Percentiles rank a stretch among this genome's conserved stretches.
These are phyloP conservation scores for Vitis hybrid DNA, from an alignment of 177 flowering plant genomes.

Conservation along the genomic window DNA sequence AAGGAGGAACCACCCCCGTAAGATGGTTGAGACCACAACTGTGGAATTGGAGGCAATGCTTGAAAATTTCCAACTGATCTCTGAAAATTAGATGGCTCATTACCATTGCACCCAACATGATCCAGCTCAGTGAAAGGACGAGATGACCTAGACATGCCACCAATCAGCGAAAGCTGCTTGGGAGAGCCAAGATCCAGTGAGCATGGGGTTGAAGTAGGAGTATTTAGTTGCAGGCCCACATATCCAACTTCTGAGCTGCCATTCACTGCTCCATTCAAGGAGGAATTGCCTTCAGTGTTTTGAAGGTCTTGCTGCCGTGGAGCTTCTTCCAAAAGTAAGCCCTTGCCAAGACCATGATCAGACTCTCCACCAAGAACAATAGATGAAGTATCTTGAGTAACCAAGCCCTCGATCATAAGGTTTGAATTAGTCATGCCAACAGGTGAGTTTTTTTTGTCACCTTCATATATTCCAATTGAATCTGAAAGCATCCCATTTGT, in stretches of 20 bases:
- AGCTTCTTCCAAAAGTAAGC: conserved; percentile 9
- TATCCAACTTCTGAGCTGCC: conserved; percentile 5
- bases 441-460: conserved; percentile 10
- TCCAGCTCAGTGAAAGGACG: conserved; percentile 3
- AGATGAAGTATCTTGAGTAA: conserved; percentile 16
- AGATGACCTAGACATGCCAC: conserved; percentile 1
- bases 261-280: conserved; percentile 5
- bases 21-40: conserved; percentile 5
- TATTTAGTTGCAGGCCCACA: not conserved
- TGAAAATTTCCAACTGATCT: conserved; percentile 4
- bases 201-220: not conserved
- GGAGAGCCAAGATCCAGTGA: conserved; percentile 4
- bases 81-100: conserved; percentile 1
- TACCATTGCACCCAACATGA: not conserved
- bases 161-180: conserved; percentile 8
- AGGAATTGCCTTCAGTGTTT: not conserved
- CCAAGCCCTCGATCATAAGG: conserved; percentile 5
- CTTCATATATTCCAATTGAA: conserved; percentile 7
- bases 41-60: conserved; percentile 9
- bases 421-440: conserved; percentile 6
- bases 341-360: conserved; percentile 3
- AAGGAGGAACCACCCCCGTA: conserved; percentile 16
- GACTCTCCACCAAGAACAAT: conserved; percentile 10
- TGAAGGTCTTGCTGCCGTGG: not conserved
- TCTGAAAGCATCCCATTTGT: conserved; percentile 6